phyloP scores from a whole-genome alignment of 176 grass and related monocot genomes.

The Olyra latifolia region DNA sequence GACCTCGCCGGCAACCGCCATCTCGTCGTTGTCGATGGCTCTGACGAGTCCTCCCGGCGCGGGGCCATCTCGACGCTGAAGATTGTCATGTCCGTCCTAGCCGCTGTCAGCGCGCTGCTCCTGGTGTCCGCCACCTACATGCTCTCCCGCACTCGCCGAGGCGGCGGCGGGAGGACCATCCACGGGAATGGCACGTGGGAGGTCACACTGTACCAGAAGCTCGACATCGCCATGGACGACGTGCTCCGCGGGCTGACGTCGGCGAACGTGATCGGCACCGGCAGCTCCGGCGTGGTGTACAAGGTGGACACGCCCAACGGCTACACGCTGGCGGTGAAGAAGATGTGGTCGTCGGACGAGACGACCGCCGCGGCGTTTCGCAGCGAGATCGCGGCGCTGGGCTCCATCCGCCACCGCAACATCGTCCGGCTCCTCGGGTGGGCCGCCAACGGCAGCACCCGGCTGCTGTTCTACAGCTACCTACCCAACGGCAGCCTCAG shows the following conservation, averaged over 20 bases:
- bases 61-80: slow-evolving; percentile 55
- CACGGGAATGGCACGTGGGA: slow-evolving; percentile 62
- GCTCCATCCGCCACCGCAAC: slow-evolving; percentile 90
- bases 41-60: slow-evolving; percentile 30
- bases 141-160: slow-evolving; percentile 42
- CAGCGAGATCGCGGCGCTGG: slow-evolving; percentile 84
- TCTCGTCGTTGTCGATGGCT: slow-evolving; percentile 46
- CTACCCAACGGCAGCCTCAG: slow-evolving; percentile 88
- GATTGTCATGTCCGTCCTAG: slow-evolving; percentile 67
- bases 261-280: slow-evolving; percentile 83
- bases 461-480: slow-evolving; percentile 87
- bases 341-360: slow-evolving; percentile 83
- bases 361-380: slow-evolving; percentile 48
- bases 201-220: slow-evolving; percentile 95
- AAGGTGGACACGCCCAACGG: slow-evolving; percentile 66
- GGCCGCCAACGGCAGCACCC: slow-evolving; percentile 65
- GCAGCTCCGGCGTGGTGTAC: slow-evolving; percentile 93
- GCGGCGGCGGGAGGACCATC: not conserved
- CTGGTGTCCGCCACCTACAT: slow-evolving; percentile 64
- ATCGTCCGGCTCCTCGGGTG: slow-evolving; percentile 87
- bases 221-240: slow-evolving; percentile 74
- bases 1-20: slow-evolving; percentile 81
- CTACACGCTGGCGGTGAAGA: slow-evolving; percentile 74
- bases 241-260: slow-evolving; percentile 73
- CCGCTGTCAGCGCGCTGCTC: slow-evolving; percentile 58